Conservation (phyloP, 495 filamentous ascomycete species). For the Trichoderma parareesei region DNA sequence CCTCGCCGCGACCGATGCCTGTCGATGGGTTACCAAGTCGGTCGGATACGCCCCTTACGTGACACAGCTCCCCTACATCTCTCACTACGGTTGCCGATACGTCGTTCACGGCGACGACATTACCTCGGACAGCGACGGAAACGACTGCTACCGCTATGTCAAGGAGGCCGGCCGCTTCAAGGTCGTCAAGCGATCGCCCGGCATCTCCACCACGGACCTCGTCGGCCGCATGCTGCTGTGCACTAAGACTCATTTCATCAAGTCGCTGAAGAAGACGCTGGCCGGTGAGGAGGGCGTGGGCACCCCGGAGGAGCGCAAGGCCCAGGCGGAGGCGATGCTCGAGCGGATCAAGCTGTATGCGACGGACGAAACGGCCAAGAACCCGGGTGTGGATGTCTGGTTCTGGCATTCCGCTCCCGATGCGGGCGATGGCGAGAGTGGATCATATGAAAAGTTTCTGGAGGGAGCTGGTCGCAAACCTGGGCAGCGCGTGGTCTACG, state of each 20-base stretch:
- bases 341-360: conserved; percentile 77
- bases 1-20: conserved; percentile 81
- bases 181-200: conserved; percentile 91
- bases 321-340: conserved; percentile 50
- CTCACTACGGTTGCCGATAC: conserved; percentile 84
- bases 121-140: conserved; percentile 80
- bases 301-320: conserved; percentile 54
- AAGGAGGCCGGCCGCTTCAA: conserved; percentile 86
- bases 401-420: conserved; percentile 56
- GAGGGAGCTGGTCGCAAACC: conserved; percentile 56
- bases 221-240: conserved; percentile 95
- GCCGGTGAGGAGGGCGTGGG: conserved; percentile 64
- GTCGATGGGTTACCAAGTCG: conserved; percentile 81
- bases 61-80: conserved; percentile 86
- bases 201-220: conserved; percentile 93
- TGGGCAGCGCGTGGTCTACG: conserved; percentile 83
- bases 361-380: conserved; percentile 66
- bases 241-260: conserved; percentile 81
- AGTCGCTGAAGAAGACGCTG: conserved; percentile 58
- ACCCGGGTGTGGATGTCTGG: conserved; percentile 69
- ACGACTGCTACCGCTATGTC: conserved; percentile 96
- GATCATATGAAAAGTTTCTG: conserved; percentile 51
- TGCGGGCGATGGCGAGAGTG: conserved; percentile 24
- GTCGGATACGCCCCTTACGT: conserved; percentile 90
- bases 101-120: conserved; percentile 98